Evolutionary conservation across 2,329 filamentous ascomycete species (phyloP).

Genomic region (Cadophora sp.): DNA sequence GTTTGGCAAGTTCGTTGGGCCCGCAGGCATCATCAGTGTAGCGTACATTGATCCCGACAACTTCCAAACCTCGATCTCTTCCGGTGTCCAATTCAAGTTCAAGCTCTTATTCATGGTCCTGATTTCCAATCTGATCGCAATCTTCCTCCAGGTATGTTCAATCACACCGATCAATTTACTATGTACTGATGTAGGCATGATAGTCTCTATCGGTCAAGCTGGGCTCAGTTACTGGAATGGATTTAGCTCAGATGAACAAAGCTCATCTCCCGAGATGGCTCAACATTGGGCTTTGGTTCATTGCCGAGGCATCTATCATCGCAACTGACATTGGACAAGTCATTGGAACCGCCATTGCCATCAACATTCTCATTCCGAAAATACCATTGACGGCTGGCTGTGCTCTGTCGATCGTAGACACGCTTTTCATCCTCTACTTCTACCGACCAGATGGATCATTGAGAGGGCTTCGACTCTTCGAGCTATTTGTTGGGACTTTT

Average conservation of each 20-base stretch:
- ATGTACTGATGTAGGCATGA: neutral
- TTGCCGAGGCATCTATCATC: constrained; percentile 54
- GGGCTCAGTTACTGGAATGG: constrained; percentile 58
- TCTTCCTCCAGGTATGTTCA: constrained; percentile 50
- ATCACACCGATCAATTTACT: too few species aligned
- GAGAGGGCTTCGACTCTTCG: constrained; percentile 63
- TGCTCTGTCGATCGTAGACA: constrained; percentile 70
- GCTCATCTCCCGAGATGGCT: constrained; percentile 58
- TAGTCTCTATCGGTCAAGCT: constrained; percentile 61
- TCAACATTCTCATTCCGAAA: constrained; percentile 67
- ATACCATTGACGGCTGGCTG: constrained; percentile 71
- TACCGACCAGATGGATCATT: constrained; percentile 65
- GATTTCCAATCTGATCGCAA: constrained; percentile 61
- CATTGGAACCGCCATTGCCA: constrained; percentile 73
- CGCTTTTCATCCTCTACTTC: constrained; percentile 70
- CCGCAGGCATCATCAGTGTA: constrained; percentile 48
- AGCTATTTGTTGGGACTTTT: constrained; percentile 65
- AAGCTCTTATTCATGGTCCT: constrained; percentile 60
- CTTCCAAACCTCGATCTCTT: constrained; percentile 61
- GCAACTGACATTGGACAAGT: constrained; percentile 50
- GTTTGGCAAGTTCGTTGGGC: constrained; percentile 57
- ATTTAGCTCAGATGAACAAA: constrained; percentile 58
- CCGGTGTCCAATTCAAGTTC: constrained; percentile 58
- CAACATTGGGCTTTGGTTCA: constrained; percentile 57
- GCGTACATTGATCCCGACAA: constrained; percentile 53